A percentile compares a stretch with the other conserved stretches of the same genome.
Evolutionary conservation across 1,284 basidiomycete species (phyloP).

Genomic region (Ustilago curta): DNA sequence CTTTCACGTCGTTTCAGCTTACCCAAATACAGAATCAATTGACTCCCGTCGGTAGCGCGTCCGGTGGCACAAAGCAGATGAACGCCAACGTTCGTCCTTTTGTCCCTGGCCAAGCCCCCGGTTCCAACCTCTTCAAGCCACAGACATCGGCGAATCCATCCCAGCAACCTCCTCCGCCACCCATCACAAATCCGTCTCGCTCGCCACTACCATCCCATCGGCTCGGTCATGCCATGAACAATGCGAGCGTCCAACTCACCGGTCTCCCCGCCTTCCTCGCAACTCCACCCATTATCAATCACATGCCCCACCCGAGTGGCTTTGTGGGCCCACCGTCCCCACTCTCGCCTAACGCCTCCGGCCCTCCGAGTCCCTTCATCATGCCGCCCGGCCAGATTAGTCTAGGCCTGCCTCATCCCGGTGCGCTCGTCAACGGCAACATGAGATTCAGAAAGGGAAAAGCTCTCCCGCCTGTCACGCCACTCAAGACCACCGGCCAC

Average conservation of each 20-base stretch:
- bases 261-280: constrained; percentile 42
- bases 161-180: constrained; percentile 1
- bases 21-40: constrained; percentile 49
- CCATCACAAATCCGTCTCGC: constrained; percentile 6
- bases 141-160: constrained; percentile 14
- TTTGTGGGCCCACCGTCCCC: constrained; percentile 38
- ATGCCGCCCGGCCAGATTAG: constrained; percentile 15
- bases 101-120: constrained; percentile 17
- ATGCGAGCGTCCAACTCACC: constrained; percentile 45
- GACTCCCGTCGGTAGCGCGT: constrained; percentile 8
- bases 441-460: constrained; percentile 30
- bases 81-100: constrained; percentile 41
- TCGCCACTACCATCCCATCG: constrained; percentile 25
- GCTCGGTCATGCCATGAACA: constrained; percentile 30
- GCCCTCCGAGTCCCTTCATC: constrained; percentile 22
- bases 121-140: constrained; percentile 15
- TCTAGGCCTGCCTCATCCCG: constrained; percentile 11
- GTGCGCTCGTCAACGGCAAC: constrained; percentile 8
- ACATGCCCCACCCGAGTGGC: constrained; percentile 16
- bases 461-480: constrained; percentile 45
- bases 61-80: constrained; percentile 31
- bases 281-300: constrained; percentile 23
- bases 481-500: constrained; percentile 60
- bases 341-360: constrained; percentile 22
- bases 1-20: constrained; percentile 11